Base-by-base conservation (phyloP, 768 basidiomycete genomes). In the Macrolepiota fuliginosa region DNA sequence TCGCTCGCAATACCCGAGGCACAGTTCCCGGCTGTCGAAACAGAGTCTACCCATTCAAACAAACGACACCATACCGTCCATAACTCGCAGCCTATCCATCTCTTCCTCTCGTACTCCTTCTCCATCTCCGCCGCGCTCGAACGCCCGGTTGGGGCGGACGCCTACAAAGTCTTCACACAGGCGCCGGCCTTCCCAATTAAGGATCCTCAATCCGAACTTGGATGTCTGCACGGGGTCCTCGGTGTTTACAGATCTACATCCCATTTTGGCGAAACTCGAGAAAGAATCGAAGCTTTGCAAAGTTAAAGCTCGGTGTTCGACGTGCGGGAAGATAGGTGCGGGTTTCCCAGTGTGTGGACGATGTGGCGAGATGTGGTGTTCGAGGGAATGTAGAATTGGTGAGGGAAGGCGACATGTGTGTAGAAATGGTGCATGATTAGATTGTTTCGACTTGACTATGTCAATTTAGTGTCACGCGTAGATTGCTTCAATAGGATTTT, bases 321-420 rank as follows among this genome's bases (percentile, higher is more conserved):
- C 79, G 0, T 85, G 84, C 67, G 70, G 68, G 36, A 83, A 78
- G 68, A 50, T 61, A 2, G 84, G 84, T 0, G 66, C 72, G 9
- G 79, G 81, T 62, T 85, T 76, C 66, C 84, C 84, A 3, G 74
- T 76, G 10, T 85, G 84, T 66, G 73, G 79, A 6, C 77, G 77
- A 45, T 85, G 84, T 61, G 68, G 73, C 22, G 76, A 77, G n/a
- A 77, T 73, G 70, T 85, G 84, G 84, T 85, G 84, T 64, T 84
- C 83, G 27, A 75, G 84, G 40, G 73, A 77, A 47, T 85, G 84
- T 65, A 73, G 84, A 59, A 61, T 85, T 49, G 69, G 72, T 37
- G 77, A 76, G 17, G 79, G 75, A 25, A 77, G 75, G 63, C 76
- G 74, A 64, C 83, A 84, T 64, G 63, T 71, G 2, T 84, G 83